phyloP scores from a whole-genome alignment of 2,329 filamentous ascomycete genomes.

The Chrysoporthe deuterocubensis region DNA sequence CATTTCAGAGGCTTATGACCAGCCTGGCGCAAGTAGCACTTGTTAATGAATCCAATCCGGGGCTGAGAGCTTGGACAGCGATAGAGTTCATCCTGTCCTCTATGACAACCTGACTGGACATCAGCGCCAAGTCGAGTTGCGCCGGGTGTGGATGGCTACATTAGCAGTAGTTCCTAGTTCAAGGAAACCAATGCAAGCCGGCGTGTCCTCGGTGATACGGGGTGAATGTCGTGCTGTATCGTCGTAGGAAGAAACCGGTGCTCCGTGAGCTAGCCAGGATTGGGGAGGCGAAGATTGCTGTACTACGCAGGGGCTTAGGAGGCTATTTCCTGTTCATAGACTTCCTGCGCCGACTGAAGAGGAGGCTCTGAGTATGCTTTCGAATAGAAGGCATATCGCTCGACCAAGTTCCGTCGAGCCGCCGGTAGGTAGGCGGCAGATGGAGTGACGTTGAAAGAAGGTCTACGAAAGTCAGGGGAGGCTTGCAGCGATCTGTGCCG shows the following conservation, averaged over 20 bases:
- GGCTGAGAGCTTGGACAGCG: not conserved
- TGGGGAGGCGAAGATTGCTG: not conserved
- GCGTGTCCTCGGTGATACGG: conserved; percentile 14
- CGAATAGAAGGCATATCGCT: too few species aligned
- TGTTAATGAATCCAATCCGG: not conserved
- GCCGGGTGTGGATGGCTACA: not conserved
- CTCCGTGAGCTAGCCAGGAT: not conserved
- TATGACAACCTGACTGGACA: not conserved
- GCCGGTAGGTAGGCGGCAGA: not conserved
- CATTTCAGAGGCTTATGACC: conserved; percentile 5
- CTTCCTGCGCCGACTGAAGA: too few species aligned
- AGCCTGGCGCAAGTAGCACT: conserved; percentile 9
- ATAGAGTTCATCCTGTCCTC: not conserved
- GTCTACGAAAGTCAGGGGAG: not conserved
- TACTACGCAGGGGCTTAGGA: not conserved
- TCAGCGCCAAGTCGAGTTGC: not conserved
- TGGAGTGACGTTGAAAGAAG: conserved; percentile 23
- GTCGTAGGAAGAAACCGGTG: not conserved
- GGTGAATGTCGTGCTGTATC: not conserved
- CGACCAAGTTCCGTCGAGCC: not conserved
- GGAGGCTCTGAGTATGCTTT: too few species aligned
- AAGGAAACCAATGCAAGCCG: conserved; percentile 16
- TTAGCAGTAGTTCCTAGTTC: conserved; percentile 6
- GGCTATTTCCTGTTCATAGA: not conserved
- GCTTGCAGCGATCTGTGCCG: not conserved